These are phyloP conservation scores for Eudorina sp. DNA, from an alignment of 139 green algal genomes.

Conservation along the genomic window DNA sequence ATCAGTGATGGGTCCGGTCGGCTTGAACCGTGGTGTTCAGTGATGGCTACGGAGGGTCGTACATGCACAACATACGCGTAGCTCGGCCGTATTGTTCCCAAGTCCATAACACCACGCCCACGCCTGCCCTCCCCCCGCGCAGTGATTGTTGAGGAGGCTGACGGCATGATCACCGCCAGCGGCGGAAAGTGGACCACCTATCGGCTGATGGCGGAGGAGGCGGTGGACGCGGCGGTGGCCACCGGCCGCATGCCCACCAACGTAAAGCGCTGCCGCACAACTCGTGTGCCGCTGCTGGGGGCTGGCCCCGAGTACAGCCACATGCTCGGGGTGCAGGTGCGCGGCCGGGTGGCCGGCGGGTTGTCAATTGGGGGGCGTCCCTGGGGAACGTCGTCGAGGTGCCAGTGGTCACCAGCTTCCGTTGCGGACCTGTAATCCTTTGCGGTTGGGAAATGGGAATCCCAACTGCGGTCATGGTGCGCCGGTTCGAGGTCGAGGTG, in stretches of 20 bases:
- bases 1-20: too few relatives aligned
- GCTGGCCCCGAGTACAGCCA: slow-evolving; percentile 71
- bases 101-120: background rate
- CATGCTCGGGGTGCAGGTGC: slow-evolving; percentile 78
- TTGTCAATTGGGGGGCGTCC: too few relatives aligned
- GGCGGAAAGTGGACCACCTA: slow-evolving; percentile 98
- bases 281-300: slow-evolving; percentile 80
- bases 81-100: too few relatives aligned
- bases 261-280: slow-evolving; percentile 74
- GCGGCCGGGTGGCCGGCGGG: background rate
- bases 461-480: too few relatives aligned
- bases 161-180: slow-evolving; percentile 93
- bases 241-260: slow-evolving; percentile 54
- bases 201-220: slow-evolving; percentile 90
- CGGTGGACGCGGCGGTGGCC: slow-evolving; percentile 72
- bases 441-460: too few relatives aligned
- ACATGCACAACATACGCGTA: too few relatives aligned
- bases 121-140: background rate
- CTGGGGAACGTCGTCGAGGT: too few relatives aligned
- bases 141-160: slow-evolving; percentile 84
- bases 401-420: too few relatives aligned
- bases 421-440: too few relatives aligned
- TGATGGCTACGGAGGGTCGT: too few relatives aligned
- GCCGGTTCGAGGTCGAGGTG: too few relatives aligned
- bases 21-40: too few relatives aligned